Base-by-base conservation (phyloP, 352 stramenopile species). In the Pseudoperonospora humuli region DNA sequence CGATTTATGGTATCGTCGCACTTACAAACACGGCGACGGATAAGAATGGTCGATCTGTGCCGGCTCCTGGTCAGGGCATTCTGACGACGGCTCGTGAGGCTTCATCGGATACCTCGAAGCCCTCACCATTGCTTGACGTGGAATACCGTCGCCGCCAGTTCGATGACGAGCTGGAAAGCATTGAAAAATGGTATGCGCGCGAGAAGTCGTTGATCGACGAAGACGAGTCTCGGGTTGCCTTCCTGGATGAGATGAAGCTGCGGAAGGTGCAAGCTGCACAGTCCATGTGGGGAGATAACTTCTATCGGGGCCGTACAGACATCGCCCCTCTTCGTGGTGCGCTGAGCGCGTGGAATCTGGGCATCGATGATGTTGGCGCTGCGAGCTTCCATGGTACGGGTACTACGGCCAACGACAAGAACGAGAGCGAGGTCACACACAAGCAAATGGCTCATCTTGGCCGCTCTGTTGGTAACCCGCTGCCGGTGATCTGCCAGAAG, bases 381-480 rank as follows among this genome's bases (percentile, higher is more conserved):
- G 67, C 72, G 7, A 90, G 75, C 51, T 93, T 95, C 63, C 66
- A 95, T 44, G 80, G 75, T n/a, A 93, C 81, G 6, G 75, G 79
- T 15, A 92, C 80, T 24, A 92, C 61, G 35, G 75, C 71, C 9
- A 95, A 93, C 50, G 83, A 95, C 58, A 83, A 75, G 67, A 93
- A 93, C 35, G 81, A 95, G 39, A 92, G 78, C 35, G 79, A 89
- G 19, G 81, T 95, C 36, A 86, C 77, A 0, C 78, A 95, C 50
- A 86, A 86, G 59, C 78, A 95, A 44, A 71, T 93, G 39, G 36
- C 61, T 50, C 80, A 91, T 45, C 58, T 93, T 6, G 83, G 80
- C 11, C 75, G 83, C 2, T 80, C 75, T 5, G 28, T 47, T n/a
- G 81, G 81, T 20, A 92, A 93, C 52, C 60, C 75, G 20, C 46